A percentile compares a stretch with the other conserved stretches of the same genome.
phyloP scores from a whole-genome alignment of 2,329 filamentous ascomycete genomes.

The Diaporthe longicolla region DNA sequence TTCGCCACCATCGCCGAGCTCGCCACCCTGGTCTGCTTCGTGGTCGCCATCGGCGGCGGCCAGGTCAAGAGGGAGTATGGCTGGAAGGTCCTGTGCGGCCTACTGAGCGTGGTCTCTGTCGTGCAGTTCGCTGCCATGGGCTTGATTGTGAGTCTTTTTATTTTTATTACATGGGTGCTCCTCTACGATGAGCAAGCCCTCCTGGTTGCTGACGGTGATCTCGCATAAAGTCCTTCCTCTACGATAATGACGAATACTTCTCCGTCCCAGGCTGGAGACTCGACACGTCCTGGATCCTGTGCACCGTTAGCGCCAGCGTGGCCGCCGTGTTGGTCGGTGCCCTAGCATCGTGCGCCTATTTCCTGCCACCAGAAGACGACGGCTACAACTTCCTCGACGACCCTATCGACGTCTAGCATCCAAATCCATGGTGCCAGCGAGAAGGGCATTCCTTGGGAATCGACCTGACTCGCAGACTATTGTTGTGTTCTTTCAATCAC shows the following conservation, averaged over 20 bases:
- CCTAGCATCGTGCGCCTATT: constrained; percentile 75
- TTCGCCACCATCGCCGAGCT: constrained; percentile 87
- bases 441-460: constrained; percentile 21
- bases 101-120: constrained; percentile 76
- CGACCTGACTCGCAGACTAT: neutral
- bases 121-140: constrained; percentile 83
- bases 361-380: constrained; percentile 80
- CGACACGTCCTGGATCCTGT: constrained; percentile 83
- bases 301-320: constrained; percentile 68
- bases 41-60: constrained; percentile 83
- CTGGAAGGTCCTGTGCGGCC: constrained; percentile 80
- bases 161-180: too few relatives aligned
- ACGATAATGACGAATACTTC: constrained; percentile 87
- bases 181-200: neutral
- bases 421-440: neutral
- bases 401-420: constrained; percentile 58
- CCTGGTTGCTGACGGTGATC: constrained; percentile 33
- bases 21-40: constrained; percentile 83
- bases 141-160: constrained; percentile 77
- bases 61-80: constrained; percentile 84
- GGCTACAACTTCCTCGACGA: constrained; percentile 82
- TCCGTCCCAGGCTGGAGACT: constrained; percentile 84
- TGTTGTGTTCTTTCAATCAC: neutral
- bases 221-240: constrained; percentile 79
- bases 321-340: constrained; percentile 68